These are phyloP conservation scores for Thuidium tamariscinum DNA, from an alignment of 225 moss, liverwort and hornwort species.

Conservation along the genomic window DNA sequence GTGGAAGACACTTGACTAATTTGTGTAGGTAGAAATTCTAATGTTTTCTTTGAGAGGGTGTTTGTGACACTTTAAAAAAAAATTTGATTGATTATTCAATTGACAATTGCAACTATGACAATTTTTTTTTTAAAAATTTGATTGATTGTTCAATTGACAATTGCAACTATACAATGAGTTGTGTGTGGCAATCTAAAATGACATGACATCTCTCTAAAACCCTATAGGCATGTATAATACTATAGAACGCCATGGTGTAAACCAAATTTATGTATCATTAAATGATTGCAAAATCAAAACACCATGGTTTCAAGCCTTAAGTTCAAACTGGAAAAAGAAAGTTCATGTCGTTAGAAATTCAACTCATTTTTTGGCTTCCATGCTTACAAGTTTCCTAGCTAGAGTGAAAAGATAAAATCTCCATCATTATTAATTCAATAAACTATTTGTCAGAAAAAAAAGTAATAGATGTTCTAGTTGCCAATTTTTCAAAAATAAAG, in stretches of 20 bases:
- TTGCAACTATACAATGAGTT: background rate
- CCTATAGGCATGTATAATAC: background rate
- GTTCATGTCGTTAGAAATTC: background rate
- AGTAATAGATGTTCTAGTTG: fast-evolving
- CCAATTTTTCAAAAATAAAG: background rate
- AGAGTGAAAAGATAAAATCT: background rate
- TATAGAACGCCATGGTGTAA: background rate
- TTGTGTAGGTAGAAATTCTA: background rate
- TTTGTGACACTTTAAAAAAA: background rate
- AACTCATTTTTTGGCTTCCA: fast-evolving
- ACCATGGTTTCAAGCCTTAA: background rate
- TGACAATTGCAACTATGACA: background rate
- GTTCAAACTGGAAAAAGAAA: too few species aligned
- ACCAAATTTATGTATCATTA: background rate
- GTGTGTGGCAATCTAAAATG: background rate
- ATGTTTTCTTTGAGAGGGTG: background rate
- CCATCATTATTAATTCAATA: background rate
- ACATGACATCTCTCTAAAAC: background rate
- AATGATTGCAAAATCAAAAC: background rate
- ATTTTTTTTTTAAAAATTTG: background rate
- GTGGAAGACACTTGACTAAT: background rate
- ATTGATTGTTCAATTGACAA: background rate
- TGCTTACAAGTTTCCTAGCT: background rate
- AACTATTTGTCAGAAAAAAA: background rate
- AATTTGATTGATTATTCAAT: background rate